A percentile compares a stretch with the other conserved stretches of the same genome.
phyloP scores from a whole-genome alignment of 2,329 filamentous ascomycete species.

The Ceratocystis eucalypticola region DNA sequence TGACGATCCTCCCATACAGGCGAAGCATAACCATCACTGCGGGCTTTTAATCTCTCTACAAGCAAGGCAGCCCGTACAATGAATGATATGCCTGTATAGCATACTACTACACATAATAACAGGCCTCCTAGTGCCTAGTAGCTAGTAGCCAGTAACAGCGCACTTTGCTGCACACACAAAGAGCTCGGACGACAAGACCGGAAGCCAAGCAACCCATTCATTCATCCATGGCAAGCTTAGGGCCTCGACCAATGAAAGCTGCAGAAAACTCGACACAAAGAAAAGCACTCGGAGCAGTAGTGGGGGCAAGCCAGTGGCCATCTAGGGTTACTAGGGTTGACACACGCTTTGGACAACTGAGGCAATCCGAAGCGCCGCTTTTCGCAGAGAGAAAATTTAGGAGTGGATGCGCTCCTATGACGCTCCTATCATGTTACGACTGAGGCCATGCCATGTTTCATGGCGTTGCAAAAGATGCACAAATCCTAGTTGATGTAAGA shows the following conservation, averaged over 20 bases:
- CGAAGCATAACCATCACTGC: not conserved
- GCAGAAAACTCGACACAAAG: not conserved
- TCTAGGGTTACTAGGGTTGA: not conserved
- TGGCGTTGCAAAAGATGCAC: not conserved
- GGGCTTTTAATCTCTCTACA: not conserved
- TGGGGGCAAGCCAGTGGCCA: not conserved
- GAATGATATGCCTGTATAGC: no score
- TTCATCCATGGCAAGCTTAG: not conserved
- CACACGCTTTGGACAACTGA: not conserved
- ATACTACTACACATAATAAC: not conserved
- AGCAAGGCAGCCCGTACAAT: not conserved
- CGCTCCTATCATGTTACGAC: not conserved
- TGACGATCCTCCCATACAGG: constrained; percentile 12
- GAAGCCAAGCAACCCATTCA: not conserved
- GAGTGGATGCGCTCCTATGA: not conserved
- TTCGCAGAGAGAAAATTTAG: not conserved
- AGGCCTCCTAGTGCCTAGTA: not conserved
- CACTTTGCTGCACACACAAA: not conserved
- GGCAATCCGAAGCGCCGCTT: not conserved
- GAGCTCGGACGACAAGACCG: constrained; percentile 1
- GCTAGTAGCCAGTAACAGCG: not conserved
- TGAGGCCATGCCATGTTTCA: not conserved
- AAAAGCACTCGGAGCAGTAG: not conserved
- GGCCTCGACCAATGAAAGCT: not conserved
- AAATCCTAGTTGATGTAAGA: not conserved